Percentiles rank a stretch among this genome's conserved stretches.
Conservation (phyloP, 371 early-diverging fungal genomes). For the Blastocladiella emersonii region DNA sequence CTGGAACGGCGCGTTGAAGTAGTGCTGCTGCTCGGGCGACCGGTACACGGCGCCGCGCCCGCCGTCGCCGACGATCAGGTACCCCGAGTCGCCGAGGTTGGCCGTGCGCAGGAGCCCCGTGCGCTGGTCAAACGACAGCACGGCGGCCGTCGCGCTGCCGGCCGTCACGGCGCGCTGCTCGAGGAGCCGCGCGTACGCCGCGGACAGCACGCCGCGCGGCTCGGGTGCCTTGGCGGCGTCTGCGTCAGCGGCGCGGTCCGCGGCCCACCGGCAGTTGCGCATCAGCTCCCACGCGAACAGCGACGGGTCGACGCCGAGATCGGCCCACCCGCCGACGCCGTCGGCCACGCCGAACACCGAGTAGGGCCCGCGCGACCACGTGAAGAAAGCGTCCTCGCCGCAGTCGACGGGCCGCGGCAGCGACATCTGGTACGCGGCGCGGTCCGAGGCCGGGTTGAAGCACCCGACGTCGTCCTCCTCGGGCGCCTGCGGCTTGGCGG, state of each 20-base stretch:
- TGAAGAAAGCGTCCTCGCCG: conserved; percentile 12
- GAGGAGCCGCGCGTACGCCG: conserved; percentile 4
- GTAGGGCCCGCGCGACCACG: background rate
- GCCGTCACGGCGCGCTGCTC: conserved; percentile 5
- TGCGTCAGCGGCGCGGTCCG: background rate
- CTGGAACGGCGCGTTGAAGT: conserved; percentile 15
- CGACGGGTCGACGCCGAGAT: conserved; percentile 9
- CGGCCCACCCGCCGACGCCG: conserved; percentile 16
- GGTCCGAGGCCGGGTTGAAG: background rate
- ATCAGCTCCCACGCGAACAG: conserved; percentile 14
- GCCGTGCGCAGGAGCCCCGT: conserved; percentile 6
- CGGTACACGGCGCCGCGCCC: conserved; percentile 1
- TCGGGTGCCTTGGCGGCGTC: background rate
- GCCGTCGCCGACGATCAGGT: conserved; percentile 9
- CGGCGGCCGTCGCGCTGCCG: conserved; percentile 11
- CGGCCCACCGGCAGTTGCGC: conserved; percentile 7
- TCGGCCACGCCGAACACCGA: conserved; percentile 10
- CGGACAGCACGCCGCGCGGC: background rate
- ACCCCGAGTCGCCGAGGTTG: conserved; percentile 15
- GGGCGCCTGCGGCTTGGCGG: background rate
- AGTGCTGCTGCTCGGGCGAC: conserved; percentile 12
- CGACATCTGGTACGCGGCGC: background rate
- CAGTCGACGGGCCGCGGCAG: conserved; percentile 70
- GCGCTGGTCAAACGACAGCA: conserved; percentile 10
- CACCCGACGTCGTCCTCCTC: no score